Evolutionary conservation across 108 stramenopile species (phyloP), one percentile per base, ranked within the genome.

Genomic region (Nitzschia inconspicua): DNA sequence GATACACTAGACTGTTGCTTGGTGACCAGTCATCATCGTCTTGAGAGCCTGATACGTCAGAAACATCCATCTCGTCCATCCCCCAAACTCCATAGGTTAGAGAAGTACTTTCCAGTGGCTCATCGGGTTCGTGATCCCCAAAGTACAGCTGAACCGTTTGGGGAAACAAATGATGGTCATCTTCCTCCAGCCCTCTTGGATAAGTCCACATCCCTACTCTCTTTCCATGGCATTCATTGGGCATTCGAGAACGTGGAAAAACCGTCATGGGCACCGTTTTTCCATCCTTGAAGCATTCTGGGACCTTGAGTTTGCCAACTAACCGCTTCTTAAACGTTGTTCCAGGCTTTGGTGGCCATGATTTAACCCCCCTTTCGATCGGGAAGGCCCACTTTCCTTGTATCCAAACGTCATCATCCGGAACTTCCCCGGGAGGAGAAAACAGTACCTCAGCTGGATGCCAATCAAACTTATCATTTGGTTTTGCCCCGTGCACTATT

Each of bases 201-300:
- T n/a, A n/a, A n/a, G n/a, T n/a, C n/a, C n/a, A n/a, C n/a, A n/a
- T n/a, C n/a, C n/a, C n/a, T n/a, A n/a, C n/a, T n/a, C n/a, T n/a
- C n/a, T n/a, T n/a, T n/a, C n/a, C n/a, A n/a, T n/a, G n/a, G n/a
- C n/a, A 11, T 23, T 47, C 18, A 11, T 20, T 19, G 16, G 47
- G 47, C 20, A 39, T 23, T 10, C 32, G 3, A 2, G 35, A 37
- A 11, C 5, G 37, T 14, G 55, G 55, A 39, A 56, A 56, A 6
- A 56, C 55, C 9, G 37, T 56, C 37, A 56, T 56, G 55, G 55
- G 55, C 8, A 56, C 47, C 11, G 47, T 20, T 20, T 56, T 56
- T 1, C 55, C 55, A 39, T 31, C 47, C 16, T 14, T 20, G 25
- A 61, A 61, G 8, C 32, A 36, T 18, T 47, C 20, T 13, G 44